phyloP scores from a whole-genome alignment of 257 asterid species.

The Lavandula angustifolia region DNA sequence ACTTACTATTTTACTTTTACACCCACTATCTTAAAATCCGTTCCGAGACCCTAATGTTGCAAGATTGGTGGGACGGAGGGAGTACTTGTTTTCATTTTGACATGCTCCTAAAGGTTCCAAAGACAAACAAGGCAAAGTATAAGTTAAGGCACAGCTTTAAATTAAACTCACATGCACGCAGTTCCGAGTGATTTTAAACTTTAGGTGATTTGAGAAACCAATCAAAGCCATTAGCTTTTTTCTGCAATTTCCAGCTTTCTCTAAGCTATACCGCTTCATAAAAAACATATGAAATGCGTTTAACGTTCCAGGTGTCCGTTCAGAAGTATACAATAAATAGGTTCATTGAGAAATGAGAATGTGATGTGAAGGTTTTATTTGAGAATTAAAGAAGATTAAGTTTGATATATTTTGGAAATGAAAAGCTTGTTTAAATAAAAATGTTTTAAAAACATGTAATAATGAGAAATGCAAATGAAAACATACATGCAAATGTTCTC shows the following conservation, averaged over 20 bases:
- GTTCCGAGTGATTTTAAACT: background rate
- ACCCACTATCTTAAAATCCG: too few relatives aligned
- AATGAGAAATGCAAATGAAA: background rate
- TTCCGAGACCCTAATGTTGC: too few relatives aligned
- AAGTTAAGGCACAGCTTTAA: too few relatives aligned
- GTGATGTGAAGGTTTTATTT: background rate
- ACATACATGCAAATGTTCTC: background rate
- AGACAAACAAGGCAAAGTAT: conserved; percentile 8
- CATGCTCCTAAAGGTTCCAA: background rate
- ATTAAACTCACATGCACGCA: background rate
- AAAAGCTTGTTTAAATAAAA: background rate
- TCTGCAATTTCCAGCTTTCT: conserved; percentile 9
- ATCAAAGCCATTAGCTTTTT: background rate
- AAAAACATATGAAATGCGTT: background rate
- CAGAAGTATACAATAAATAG: background rate
- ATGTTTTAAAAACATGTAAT: background rate
- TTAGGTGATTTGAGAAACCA: conserved; percentile 15
- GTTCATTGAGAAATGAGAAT: background rate
- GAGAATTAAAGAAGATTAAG: background rate
- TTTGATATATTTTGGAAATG: background rate
- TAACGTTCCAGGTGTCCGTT: background rate
- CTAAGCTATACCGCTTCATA: background rate
- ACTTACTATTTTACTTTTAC: too few relatives aligned
- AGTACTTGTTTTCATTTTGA: background rate
- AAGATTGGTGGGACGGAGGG: too few relatives aligned